These are phyloP conservation scores for Berberis vulgaris DNA, from an alignment of 164 flowering plant genomes.

Conservation along the genomic window DNA sequence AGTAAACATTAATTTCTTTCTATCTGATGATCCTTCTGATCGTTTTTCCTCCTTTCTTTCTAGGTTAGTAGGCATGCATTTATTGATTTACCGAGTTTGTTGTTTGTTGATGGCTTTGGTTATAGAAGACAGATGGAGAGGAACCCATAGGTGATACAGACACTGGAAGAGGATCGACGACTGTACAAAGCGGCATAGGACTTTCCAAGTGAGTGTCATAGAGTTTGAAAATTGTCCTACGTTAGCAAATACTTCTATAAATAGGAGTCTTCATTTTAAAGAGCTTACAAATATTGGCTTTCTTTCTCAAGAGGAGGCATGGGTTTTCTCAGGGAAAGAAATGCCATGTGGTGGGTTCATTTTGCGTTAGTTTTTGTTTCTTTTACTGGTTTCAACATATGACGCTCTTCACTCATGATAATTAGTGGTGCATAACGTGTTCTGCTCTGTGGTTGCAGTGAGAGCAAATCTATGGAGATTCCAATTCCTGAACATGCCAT, in stretches of 20 bases:
- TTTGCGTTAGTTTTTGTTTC: too few species aligned
- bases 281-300: too few species aligned
- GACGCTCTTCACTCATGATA: too few species aligned
- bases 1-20: constrained; percentile 23
- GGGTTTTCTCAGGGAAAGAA: too few species aligned
- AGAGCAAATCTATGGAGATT: constrained; percentile 67
- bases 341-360: too few species aligned
- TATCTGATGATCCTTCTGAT: background rate
- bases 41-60: background rate
- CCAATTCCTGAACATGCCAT: constrained; percentile 52
- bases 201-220: constrained; percentile 51
- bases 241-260: too few species aligned
- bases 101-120: constrained; percentile 1
- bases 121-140: constrained; percentile 35
- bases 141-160: constrained; percentile 29
- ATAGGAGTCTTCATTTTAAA: too few species aligned
- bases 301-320: too few species aligned
- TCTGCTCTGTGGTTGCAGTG: constrained; percentile 31
- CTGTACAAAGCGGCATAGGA: constrained; percentile 43
- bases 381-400: too few species aligned
- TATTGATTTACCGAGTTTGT: background rate
- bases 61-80: background rate
- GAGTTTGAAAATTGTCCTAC: too few species aligned
- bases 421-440: background rate
- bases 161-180: constrained; percentile 38